These are phyloP conservation scores for Plasmodium yoelii DNA, from an alignment of 169 alveolate species.

Conservation along the genomic window DNA sequence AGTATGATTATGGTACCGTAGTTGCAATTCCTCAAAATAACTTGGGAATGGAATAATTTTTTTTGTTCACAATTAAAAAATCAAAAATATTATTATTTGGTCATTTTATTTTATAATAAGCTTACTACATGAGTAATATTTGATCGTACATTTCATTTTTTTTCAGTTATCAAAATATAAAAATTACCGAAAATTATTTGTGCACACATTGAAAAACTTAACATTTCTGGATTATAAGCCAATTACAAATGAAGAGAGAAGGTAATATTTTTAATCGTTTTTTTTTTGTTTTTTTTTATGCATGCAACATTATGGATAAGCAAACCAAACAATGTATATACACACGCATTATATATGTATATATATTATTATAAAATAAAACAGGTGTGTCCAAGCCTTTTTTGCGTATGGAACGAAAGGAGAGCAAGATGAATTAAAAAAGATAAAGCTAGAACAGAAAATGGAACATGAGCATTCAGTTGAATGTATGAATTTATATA, in stretches of 20 bases:
- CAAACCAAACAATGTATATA: neutral
- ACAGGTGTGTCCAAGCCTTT: constrained; percentile 73
- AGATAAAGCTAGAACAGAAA: constrained; percentile 41
- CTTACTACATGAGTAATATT: too few species aligned
- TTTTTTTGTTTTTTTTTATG: constrained; percentile 1
- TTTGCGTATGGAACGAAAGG: constrained; percentile 31
- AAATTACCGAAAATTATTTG: constrained; percentile 62
- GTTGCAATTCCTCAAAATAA: too few species aligned
- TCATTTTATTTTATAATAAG: too few species aligned
- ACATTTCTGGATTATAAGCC: constrained; percentile 70
- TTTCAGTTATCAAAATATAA: constrained; percentile 34
- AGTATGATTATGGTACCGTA: too few species aligned
- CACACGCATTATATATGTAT: neutral
- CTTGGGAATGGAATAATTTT: too few species aligned
- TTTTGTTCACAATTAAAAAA: too few species aligned
- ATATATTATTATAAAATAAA: neutral
- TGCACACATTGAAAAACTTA: constrained; percentile 32
- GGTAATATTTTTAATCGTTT: constrained; percentile 5
- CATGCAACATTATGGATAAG: neutral
- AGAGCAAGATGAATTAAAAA: constrained; percentile 61
- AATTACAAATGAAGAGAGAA: constrained; percentile 59
- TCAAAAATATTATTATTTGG: too few species aligned
- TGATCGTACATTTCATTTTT: neutral
- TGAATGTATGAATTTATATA: constrained; percentile 37
- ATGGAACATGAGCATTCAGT: constrained; percentile 34